Base-by-base conservation (phyloP, 2,329 filamentous ascomycete species). In the Neonectria neomacrospora region DNA sequence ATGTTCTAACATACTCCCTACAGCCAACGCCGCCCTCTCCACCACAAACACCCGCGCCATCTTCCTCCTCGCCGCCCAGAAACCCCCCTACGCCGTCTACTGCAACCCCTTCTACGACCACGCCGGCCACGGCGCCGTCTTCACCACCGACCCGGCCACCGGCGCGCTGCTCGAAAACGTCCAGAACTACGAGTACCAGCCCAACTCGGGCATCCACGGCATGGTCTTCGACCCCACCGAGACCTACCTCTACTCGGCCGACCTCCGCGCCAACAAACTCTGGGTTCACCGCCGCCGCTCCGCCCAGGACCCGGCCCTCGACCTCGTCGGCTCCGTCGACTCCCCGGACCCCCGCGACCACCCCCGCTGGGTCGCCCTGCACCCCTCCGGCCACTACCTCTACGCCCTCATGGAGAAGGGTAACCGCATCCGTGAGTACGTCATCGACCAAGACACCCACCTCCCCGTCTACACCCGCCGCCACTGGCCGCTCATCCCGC, bases 331-430 rank as follows among this genome's bases (percentile, higher is more conserved):
- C 69, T 88, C 85, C 73, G 83, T 94, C 34, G 86, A 91, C 66
- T 92, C 92, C 28, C 92, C 92, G 0, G 84, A 85, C 48, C 79
- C 86, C 3, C 84, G 85, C 64, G 93, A 97, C 77, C 93, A 96
- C 77, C 93, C 93, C 16, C 88, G 93, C 73, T 97, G 93, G 93
- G 91, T 96, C 14, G 92, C 92, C 70, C 90, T 96, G 76, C 91
- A 95, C 77, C 90, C 90, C 3, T 86, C 86, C 1, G 92, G 92
- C 20, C 86, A 89, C 61, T 94, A 93, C 78, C 84, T 97, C 60
- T 97, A 96, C 79, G 92, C 87, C 8, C 84, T 97, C 70, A 96
- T 96, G 91, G 93, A 97, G 79, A 90, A 90, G n/a, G 92, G 93
- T 58, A 97, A 97, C 81, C 84, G 90, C 54, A 80, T 97, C 60